phyloP scores from a whole-genome alignment of 352 stramenopile species.

The Phytophthora sojae region DNA sequence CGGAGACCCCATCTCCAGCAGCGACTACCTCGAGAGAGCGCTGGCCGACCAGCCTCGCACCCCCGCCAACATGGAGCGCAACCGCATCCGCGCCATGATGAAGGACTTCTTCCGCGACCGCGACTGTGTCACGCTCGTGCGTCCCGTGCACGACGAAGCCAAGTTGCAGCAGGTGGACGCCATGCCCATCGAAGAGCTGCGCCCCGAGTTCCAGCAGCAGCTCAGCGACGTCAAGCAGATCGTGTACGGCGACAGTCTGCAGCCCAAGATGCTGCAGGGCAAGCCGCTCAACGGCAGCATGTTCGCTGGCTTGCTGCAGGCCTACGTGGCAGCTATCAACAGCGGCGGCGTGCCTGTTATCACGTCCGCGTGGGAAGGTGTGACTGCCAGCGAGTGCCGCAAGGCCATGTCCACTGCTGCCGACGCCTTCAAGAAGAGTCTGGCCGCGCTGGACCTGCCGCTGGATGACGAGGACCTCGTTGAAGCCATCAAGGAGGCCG shows the following conservation, averaged over 20 bases:
- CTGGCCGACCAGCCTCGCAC: slow-evolving; percentile 77
- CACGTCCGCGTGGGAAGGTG: slow-evolving; percentile 86
- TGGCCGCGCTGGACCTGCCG: slow-evolving; percentile 68
- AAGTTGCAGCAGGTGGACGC: slow-evolving; percentile 82
- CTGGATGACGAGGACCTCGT: slow-evolving; percentile 77
- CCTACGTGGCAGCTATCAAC: slow-evolving; percentile 89
- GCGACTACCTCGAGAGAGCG: slow-evolving; percentile 84
- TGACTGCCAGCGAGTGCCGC: slow-evolving; percentile 82
- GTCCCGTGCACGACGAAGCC: slow-evolving; percentile 80
- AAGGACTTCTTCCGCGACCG: slow-evolving; percentile 87
- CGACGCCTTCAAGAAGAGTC: slow-evolving; percentile 70
- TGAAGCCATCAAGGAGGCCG: slow-evolving; percentile 60
- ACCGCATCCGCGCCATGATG: slow-evolving; percentile 85
- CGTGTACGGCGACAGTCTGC: slow-evolving; percentile 73
- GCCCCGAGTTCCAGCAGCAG: slow-evolving; percentile 81
- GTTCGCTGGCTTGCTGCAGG: slow-evolving; percentile 83
- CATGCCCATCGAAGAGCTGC: slow-evolving; percentile 68
- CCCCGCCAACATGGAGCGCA: slow-evolving; percentile 75
- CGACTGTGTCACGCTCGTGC: slow-evolving; percentile 84
- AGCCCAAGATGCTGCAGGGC: slow-evolving; percentile 87
- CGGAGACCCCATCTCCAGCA: slow-evolving; percentile 76
- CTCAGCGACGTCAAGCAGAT: slow-evolving; percentile 70
- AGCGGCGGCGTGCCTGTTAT: slow-evolving; percentile 90
- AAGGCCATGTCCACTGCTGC: slow-evolving; percentile 72
- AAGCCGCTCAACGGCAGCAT: slow-evolving; percentile 85